phyloP scores from a whole-genome alignment of 371 early-diverging fungal species.

The Mortierella polycephala region DNA sequence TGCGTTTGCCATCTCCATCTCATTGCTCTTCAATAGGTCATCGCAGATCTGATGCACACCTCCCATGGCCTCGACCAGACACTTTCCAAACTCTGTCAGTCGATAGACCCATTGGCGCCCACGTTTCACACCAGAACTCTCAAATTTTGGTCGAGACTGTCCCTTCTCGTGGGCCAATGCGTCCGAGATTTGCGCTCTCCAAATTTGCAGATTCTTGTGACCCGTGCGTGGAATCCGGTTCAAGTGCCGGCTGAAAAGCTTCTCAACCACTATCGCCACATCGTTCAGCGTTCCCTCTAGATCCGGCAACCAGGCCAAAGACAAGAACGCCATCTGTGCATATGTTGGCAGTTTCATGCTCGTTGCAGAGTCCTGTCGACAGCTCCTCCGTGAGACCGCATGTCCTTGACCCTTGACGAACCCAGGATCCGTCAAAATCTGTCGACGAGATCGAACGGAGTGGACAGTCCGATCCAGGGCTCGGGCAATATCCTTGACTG shows the following conservation, averaged over 20 bases:
- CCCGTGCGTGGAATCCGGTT: slow-evolving; percentile 49
- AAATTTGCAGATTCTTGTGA: slow-evolving; percentile 51
- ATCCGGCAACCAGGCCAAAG: slow-evolving; percentile 43
- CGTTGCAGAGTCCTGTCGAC: slow-evolving; percentile 22
- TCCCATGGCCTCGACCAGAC: slow-evolving; percentile 46
- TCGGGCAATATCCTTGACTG: slow-evolving; percentile 43
- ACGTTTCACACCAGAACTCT: slow-evolving; percentile 48
- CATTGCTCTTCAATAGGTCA: slow-evolving; percentile 33
- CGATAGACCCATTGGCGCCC: slow-evolving; percentile 50
- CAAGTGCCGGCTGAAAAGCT: slow-evolving; percentile 40
- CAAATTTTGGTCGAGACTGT: slow-evolving; percentile 44
- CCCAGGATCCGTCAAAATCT: slow-evolving; percentile 44
- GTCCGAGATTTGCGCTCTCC: slow-evolving; percentile 51
- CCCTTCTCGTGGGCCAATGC: slow-evolving; percentile 51
- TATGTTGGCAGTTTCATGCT: slow-evolving; percentile 44
- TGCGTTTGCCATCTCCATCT: slow-evolving; percentile 11
- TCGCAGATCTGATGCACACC: slow-evolving; percentile 40
- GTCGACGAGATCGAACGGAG: slow-evolving; percentile 48
- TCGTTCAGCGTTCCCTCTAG: slow-evolving; percentile 43
- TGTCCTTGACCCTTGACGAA: slow-evolving; percentile 48
- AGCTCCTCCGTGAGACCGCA: slow-evolving; percentile 34
- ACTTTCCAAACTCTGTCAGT: slow-evolving; percentile 41
- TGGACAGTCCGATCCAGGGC: slow-evolving; percentile 33
- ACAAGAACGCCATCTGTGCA: slow-evolving; percentile 52
- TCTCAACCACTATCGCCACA: slow-evolving; percentile 49